A percentile compares a stretch with the other conserved stretches of the same genome.
Evolutionary conservation across 371 early-diverging fungal genomes (phyloP).

Genomic region (Rhizomucor miehei): DNA sequence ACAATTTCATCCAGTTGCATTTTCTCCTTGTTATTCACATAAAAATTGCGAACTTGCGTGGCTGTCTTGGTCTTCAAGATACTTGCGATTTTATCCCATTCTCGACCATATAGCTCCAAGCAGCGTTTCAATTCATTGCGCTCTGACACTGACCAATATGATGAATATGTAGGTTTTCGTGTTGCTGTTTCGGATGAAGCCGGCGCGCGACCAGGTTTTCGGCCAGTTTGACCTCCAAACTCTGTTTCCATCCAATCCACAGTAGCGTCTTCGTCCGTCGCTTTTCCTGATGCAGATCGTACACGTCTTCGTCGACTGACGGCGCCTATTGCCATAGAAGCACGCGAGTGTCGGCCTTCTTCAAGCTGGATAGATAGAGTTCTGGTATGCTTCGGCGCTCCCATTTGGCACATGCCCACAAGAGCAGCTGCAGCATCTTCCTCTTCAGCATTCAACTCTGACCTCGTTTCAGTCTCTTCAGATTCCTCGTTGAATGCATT

Average conservation of each 20-base stretch:
- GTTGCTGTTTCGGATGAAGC: constrained; percentile 14
- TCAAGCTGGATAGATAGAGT: constrained; percentile 13
- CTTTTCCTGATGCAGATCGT: constrained; percentile 16
- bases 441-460: constrained; percentile 47
- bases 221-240: constrained; percentile 16
- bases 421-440: constrained; percentile 53
- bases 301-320: constrained; percentile 11
- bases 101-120: constrained; percentile 61
- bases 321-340: constrained; percentile 1
- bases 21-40: constrained; percentile 68
- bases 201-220: constrained; percentile 27
- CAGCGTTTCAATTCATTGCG: constrained; percentile 67
- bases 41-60: constrained; percentile 85
- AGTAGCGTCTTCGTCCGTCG: constrained; percentile 7
- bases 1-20: constrained; percentile 55
- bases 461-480: constrained; percentile 9
- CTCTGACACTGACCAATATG: constrained; percentile 88
- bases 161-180: constrained; percentile 60
- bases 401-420: constrained; percentile 50
- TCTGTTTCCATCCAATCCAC: constrained; percentile 27
- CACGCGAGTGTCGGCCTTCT: constrained; percentile 1
- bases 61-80: constrained; percentile 76
- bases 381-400: constrained; percentile 10
- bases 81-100: constrained; percentile 78
- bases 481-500: constrained; percentile 58